Conservation (phyloP, 2,329 filamentous ascomycete species). For the Calonectria montana region DNA sequence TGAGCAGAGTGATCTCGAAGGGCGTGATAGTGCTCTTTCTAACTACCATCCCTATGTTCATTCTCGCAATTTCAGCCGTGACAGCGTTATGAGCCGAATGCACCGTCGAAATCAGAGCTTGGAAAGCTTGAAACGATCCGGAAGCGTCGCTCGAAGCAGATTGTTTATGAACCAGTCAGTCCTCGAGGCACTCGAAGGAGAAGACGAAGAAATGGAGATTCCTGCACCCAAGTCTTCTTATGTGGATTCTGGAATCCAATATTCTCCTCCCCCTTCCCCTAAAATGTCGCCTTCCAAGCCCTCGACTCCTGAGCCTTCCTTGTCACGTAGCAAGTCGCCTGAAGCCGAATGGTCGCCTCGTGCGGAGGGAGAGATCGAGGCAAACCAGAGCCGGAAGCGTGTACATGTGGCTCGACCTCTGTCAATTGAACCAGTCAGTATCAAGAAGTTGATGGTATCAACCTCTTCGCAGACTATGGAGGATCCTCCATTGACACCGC, state of each 20-base stretch:
- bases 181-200: slow-evolving; percentile 66
- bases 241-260: slow-evolving; percentile 82
- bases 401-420: slow-evolving; percentile 66
- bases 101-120: slow-evolving; percentile 69
- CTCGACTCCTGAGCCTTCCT: slow-evolving; percentile 55
- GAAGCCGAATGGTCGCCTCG: slow-evolving; percentile 58
- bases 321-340: slow-evolving; percentile 50
- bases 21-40: slow-evolving; percentile 71
- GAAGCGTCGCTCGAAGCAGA: slow-evolving; percentile 65
- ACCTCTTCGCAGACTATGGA: slow-evolving; percentile 72
- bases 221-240: slow-evolving; percentile 64
- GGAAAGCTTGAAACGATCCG: slow-evolving; percentile 67
- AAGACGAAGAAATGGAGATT: slow-evolving; percentile 63
- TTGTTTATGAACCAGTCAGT: slow-evolving; percentile 66
- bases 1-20: slow-evolving; percentile 77
- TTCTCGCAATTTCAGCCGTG: slow-evolving; percentile 66
- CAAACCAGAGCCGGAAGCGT: slow-evolving; percentile 79
- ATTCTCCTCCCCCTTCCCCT: slow-evolving; percentile 84
- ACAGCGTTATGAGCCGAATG: slow-evolving; percentile 61
- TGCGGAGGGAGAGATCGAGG: slow-evolving; percentile 71
- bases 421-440: slow-evolving; percentile 57
- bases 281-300: slow-evolving; percentile 55
- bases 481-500: slow-evolving; percentile 69
- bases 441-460: slow-evolving; percentile 69
- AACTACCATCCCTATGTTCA: slow-evolving; percentile 57